Percentiles rank a stretch among this genome's conserved stretches.
Evolutionary conservation across 83 land plant genomes (phyloP).

Genomic region (Thuja plicata): DNA sequence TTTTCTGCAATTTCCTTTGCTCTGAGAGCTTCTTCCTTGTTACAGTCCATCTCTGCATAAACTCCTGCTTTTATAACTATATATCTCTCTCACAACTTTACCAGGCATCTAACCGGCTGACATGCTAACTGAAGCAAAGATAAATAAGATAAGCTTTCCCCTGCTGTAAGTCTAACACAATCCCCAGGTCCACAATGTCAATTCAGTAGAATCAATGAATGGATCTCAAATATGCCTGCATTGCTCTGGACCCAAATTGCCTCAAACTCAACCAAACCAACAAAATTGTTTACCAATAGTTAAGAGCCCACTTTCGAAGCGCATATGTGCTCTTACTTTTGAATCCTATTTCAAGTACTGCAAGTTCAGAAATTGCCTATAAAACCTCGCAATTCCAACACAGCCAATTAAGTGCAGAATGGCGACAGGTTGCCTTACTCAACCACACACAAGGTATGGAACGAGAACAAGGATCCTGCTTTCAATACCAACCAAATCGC

Average conservation of each 20-base stretch:
- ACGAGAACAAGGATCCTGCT: background rate
- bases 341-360: background rate
- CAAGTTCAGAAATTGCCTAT: background rate
- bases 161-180: background rate
- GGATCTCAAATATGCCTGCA: background rate
- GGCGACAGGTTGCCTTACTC: background rate
- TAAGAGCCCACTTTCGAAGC: background rate
- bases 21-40: constrained; percentile 84
- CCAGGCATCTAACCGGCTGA: constrained; percentile 5
- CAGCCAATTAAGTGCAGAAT: background rate
- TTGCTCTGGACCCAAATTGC: background rate
- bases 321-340: background rate
- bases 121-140: background rate
- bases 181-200: background rate
- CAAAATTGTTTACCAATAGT: background rate
- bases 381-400: background rate
- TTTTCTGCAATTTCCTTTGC: constrained; percentile 77
- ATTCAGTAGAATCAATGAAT: background rate
- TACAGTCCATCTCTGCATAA: constrained; percentile 73
- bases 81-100: background rate
- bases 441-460: background rate
- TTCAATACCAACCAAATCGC: background rate
- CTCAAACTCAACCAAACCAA: background rate
- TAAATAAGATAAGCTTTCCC: background rate
- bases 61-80: background rate